Evolutionary conservation across 768 basidiomycete species (phyloP), one percentile per base, ranked within the genome.

Genomic region (Clitopilus hobsonii): DNA sequence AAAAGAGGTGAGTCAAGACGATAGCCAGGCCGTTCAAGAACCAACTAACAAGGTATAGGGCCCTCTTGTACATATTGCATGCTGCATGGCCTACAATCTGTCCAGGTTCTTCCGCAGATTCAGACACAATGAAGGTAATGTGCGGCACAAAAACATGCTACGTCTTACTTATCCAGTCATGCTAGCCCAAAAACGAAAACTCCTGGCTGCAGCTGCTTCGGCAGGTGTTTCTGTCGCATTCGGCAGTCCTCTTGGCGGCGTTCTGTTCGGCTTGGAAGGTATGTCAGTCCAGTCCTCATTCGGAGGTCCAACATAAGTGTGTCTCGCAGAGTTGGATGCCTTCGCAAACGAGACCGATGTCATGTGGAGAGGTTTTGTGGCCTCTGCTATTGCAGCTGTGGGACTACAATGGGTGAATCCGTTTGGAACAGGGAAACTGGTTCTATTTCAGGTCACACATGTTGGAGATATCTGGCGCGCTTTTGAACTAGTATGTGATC

Each of bases 171-270:
- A 36, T 25, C 13, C 6, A 28, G 23, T 45, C 47, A 27, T 30
- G 5, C 47, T 36, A 90, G 89, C 82, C 8, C 89, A 91, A 65
- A 87, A 92, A 65, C 81, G 93, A 22, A 89, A 89, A 64, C 70
- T 94, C 25, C 71, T 94, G 11, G 86, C 88, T 0, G 91, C 92
- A 0, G 91, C 91, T 0, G 91, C 90, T 2, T 87, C 89, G 0
- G 91, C 91, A 1, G 91, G 91, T 45, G 88, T 94, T 16, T 91
- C 90, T 0, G 91, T 94, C 1, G 91, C 91, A 13, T 94, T 94
- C 67, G 91, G 91, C 32, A 89, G 88, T 60, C 91, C 91, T 6
- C 75, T 94, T 5, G 91, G 91, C 2, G 91, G 91, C 8, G 91
- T 94, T 0, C 70, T 94, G 6, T 94, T 94, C 62, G 89, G 89